These are phyloP conservation scores for Peronospora belbahrii DNA, from an alignment of 352 stramenopile species.

Conservation along the genomic window DNA sequence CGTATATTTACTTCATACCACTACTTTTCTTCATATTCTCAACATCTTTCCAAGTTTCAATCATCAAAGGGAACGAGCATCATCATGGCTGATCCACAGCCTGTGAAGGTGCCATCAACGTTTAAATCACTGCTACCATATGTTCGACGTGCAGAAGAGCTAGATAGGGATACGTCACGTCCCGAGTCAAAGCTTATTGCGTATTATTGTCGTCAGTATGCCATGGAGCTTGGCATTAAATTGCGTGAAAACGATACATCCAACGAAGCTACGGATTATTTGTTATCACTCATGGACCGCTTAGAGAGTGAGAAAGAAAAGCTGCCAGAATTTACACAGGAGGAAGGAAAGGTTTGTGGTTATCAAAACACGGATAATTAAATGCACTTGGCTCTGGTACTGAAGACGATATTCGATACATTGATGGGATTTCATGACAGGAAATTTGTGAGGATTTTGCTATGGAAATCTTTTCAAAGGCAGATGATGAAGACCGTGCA, in stretches of 20 bases:
- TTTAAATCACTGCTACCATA: constrained; percentile 93
- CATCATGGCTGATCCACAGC: constrained; percentile 47
- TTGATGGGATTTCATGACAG: constrained; percentile 21
- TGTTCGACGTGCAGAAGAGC: constrained; percentile 91
- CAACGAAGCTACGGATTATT: constrained; percentile 78
- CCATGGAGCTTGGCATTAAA: constrained; percentile 85
- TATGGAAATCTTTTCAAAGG: constrained; percentile 90
- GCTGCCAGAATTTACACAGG: constrained; percentile 84
- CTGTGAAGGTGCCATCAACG: constrained; percentile 82
- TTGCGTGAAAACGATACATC: constrained; percentile 72
- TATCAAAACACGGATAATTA: neutral
- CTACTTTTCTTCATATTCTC: constrained; percentile 1
- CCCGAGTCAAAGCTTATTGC: constrained; percentile 92
- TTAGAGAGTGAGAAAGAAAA: constrained; percentile 90
- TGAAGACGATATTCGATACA: neutral
- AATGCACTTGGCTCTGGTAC: neutral
- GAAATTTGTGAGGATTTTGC: constrained; percentile 86
- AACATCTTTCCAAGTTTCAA: neutral
- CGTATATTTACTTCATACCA: neutral
- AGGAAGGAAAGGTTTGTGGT: constrained; percentile 83
- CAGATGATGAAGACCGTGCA: constrained; percentile 90
- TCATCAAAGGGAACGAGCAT: neutral
- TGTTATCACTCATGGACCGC: constrained; percentile 85
- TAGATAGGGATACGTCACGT: constrained; percentile 86
- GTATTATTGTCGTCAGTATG: constrained; percentile 89